A percentile compares a stretch with the other conserved stretches of the same genome.
Evolutionary conservation across 768 basidiomycete genomes (phyloP).

Genomic region (Pleurotus djamor): DNA sequence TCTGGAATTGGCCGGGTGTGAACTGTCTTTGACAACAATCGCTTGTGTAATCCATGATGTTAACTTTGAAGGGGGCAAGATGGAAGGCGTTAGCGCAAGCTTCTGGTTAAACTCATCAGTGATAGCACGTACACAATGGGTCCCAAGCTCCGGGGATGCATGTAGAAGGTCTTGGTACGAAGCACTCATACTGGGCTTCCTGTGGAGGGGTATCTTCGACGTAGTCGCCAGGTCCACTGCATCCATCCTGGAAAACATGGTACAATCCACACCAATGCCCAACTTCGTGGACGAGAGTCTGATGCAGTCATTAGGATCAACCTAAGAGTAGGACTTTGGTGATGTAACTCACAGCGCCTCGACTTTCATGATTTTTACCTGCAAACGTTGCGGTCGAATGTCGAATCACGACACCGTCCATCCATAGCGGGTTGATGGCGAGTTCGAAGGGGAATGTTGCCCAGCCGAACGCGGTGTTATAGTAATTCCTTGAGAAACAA

Average conservation of each 20-base stretch:
- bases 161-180: not conserved
- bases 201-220: conserved; percentile 4
- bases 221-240: not conserved
- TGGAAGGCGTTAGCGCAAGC: not conserved
- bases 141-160: not conserved
- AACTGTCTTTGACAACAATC: not conserved
- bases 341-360: not conserved
- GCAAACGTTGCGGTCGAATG: not conserved
- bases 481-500: not conserved
- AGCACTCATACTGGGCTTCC: conserved; percentile 2
- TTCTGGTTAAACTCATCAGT: not conserved
- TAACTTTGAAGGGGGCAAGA: not conserved
- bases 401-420: not conserved
- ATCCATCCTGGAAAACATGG: not conserved
- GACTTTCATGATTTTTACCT: not conserved
- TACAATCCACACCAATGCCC: conserved; percentile 2
- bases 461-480: not conserved
- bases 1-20: not conserved
- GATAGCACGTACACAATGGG: not conserved
- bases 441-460: conserved; percentile 2
- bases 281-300: conserved; percentile 1
- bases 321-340: too few relatives aligned
- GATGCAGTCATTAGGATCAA: too few relatives aligned
- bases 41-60: conserved; percentile 3
- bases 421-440: not conserved